phyloP scores from a whole-genome alignment of 768 basidiomycete genomes.

The Lactarius hatsudake region DNA sequence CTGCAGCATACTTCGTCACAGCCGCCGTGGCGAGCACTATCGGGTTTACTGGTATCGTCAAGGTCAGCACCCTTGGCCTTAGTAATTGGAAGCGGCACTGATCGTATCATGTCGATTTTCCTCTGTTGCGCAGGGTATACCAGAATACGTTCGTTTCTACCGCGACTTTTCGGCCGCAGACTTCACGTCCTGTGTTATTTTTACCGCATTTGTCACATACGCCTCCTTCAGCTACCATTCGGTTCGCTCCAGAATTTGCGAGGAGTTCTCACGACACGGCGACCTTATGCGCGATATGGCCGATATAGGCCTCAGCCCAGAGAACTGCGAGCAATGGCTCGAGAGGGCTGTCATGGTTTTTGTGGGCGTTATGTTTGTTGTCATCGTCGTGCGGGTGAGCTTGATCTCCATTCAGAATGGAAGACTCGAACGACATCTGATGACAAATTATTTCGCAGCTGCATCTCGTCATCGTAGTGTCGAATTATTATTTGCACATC shows the following conservation, averaged over 20 bases:
- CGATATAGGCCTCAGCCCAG: constrained; percentile 69
- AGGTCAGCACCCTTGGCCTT: constrained; percentile 41
- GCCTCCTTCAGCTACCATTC: constrained; percentile 52
- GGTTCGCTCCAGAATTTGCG: constrained; percentile 62
- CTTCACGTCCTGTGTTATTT: constrained; percentile 64
- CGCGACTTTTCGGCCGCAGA: constrained; percentile 81
- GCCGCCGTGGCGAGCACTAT: constrained; percentile 62
- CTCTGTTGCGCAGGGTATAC: constrained; percentile 46
- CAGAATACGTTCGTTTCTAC: constrained; percentile 71
- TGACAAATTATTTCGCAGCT: constrained; percentile 42
- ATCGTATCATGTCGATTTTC: neutral
- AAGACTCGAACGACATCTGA: neutral
- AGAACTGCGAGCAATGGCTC: constrained; percentile 81
- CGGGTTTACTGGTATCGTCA: constrained; percentile 66
- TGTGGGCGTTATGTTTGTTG: constrained; percentile 55
- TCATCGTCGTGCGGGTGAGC: constrained; percentile 67
- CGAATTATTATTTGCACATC: constrained; percentile 60
- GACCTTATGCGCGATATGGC: constrained; percentile 68
- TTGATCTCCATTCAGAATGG: constrained; percentile 13
- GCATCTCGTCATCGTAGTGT: constrained; percentile 72
- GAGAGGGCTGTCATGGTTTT: constrained; percentile 61
- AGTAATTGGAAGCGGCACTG: neutral
- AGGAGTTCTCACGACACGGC: constrained; percentile 70
- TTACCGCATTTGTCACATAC: constrained; percentile 55
- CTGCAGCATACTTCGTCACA: constrained; percentile 63